Conservation (phyloP, 2,329 filamentous ascomycete species). For the Fusarium nematophilum region DNA sequence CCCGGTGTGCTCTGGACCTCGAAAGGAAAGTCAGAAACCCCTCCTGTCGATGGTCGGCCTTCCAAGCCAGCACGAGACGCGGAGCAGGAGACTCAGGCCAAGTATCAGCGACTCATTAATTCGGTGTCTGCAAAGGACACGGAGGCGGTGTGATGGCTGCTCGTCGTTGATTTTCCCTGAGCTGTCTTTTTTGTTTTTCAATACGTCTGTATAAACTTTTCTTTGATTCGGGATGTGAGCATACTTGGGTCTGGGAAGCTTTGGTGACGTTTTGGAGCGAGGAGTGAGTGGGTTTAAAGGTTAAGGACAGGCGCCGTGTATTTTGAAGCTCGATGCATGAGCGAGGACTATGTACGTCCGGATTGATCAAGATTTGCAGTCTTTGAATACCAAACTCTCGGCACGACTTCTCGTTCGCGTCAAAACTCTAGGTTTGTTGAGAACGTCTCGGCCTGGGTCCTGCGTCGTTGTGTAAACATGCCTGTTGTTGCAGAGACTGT, state of each 20-base stretch:
- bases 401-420: not conserved
- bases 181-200: not conserved
- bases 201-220: slow-evolving; percentile 26
- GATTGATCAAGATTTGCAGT: not conserved
- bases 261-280: slow-evolving; percentile 38
- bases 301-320: slow-evolving; percentile 27
- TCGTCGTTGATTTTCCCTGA: no score
- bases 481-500: no score
- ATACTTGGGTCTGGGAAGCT: slow-evolving; percentile 21
- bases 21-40: slow-evolving; percentile 37
- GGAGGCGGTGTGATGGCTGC: slow-evolving; percentile 31
- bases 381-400: slow-evolving; percentile 4
- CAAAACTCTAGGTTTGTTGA: not conserved
- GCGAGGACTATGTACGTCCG: not conserved
- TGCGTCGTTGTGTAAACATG: no score
- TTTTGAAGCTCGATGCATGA: slow-evolving; percentile 11
- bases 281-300: slow-evolving; percentile 25
- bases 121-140: slow-evolving; percentile 51
- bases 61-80: slow-evolving; percentile 46
- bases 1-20: slow-evolving; percentile 53
- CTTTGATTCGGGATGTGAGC: slow-evolving; percentile 22
- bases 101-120: slow-evolving; percentile 52
- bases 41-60: slow-evolving; percentile 28
- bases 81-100: slow-evolving; percentile 50
- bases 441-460: no score